phyloP scores from a whole-genome alignment of 257 asterid species.

The Solanum chiquidenum region DNA sequence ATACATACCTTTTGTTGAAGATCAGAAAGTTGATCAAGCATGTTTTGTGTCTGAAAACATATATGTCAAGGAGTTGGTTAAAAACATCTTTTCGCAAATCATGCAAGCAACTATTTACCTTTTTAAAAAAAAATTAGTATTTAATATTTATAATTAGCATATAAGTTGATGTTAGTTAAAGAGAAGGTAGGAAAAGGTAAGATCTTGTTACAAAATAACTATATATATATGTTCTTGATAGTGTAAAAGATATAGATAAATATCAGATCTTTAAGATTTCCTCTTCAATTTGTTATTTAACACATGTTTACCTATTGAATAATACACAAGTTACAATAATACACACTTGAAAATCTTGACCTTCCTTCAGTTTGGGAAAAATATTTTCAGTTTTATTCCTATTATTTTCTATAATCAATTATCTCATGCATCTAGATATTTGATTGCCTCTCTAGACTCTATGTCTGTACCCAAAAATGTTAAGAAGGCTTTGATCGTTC shows the following conservation, averaged over 20 bases:
- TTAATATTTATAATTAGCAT: background rate
- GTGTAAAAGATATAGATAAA: no score
- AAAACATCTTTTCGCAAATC: background rate
- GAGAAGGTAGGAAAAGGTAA: background rate
- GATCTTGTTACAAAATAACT: background rate
- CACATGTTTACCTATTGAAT: background rate
- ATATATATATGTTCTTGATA: no score
- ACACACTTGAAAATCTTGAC: no score
- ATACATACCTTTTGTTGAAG: conserved; percentile 65
- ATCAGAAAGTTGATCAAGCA: conserved; percentile 85
- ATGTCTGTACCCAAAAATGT: background rate
- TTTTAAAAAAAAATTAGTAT: background rate
- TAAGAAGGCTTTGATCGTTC: background rate
- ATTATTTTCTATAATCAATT: background rate
- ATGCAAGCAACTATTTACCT: background rate
- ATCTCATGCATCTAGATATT: background rate
- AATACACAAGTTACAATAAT: no score
- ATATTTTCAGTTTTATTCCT: background rate
- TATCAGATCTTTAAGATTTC: no score
- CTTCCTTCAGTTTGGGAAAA: background rate
- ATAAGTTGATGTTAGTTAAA: background rate
- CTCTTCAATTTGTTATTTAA: no score
- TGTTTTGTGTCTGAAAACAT: conserved; percentile 62
- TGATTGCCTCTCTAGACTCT: background rate
- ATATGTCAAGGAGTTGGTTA: background rate